Evolutionary conservation across 768 basidiomycete genomes (phyloP), one percentile per base, ranked within the genome.

Genomic region (Plicaturopsis crispa): DNA sequence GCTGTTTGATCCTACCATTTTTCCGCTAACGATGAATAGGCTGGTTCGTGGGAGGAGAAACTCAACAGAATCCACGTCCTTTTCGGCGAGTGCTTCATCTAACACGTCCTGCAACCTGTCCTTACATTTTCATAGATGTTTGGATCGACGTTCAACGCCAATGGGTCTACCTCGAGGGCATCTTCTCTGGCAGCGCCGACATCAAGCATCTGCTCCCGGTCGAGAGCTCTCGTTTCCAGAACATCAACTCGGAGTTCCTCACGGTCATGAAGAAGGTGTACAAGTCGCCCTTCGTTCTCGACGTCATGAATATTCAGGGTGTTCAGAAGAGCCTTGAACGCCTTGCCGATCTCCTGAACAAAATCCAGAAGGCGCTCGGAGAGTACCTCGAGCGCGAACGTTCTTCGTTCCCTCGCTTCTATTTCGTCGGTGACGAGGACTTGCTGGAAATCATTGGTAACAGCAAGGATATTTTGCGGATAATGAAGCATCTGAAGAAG

Each of bases 141-240:
- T 99, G 96, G 96, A 96, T 99, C 48, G 96, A 99, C 50, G 96
- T 99, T 12, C 96, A 99, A 51, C 80, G 96, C 5, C 96, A 99
- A 66, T 99, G 96, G 96, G 96, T 99, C 1, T 99, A 99, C 56
- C 73, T 99, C 37, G 96, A 99, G 60, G 96, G 96, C 31, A 99
- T 99, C 50, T 99, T 99, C 63, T 90, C 94, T n/a, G 93, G 94
- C 23, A 97, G 92, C 49, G 96, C 93, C 18, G 96, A 99, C 55
- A 98, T 99, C 73, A 98, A 98, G 57, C 96, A 99, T 57, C 79
- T 99, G 11, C 80, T 99, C 19, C 96, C 96, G 1, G 85, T 97
- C 44, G 96, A 99, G 63, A 91, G 82, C 51, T 79, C 90, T n/a
- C 87, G 96, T 21, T 99, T 99, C 67, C 84, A 87, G 56, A 97